Evolutionary conservation across 768 basidiomycete species (phyloP).

Genomic region (Xerocomellus amylosporus): DNA sequence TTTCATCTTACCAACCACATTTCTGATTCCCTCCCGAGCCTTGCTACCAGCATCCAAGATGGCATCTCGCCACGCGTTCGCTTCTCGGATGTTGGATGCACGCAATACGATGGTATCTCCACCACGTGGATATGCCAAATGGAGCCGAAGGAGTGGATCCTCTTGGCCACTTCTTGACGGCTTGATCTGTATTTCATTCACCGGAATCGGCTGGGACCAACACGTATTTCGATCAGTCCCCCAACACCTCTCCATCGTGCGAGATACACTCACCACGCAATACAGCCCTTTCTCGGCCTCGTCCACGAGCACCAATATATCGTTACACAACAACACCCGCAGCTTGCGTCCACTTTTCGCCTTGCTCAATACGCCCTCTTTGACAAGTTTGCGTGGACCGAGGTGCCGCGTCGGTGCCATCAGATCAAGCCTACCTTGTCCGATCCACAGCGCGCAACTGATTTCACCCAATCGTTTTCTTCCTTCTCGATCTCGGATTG

Average conservation of each 20-base stretch:
- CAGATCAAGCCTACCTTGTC: conserved; percentile 84
- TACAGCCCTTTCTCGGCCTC: conserved; percentile 67
- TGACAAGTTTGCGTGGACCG: conserved; percentile 75
- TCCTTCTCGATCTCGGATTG: conserved; percentile 81
- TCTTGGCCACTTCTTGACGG: conserved; percentile 53
- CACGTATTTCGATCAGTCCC: background rate
- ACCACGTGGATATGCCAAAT: conserved; percentile 66
- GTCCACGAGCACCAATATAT: conserved; percentile 85
- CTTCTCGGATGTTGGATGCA: conserved; percentile 56
- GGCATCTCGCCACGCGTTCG: conserved; percentile 49
- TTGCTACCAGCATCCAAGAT: conserved; percentile 29
- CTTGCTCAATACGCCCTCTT: conserved; percentile 76
- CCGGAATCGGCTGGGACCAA: conserved; percentile 59
- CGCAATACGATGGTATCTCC: conserved; percentile 66
- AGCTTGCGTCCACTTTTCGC: conserved; percentile 81
- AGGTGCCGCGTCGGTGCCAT: conserved; percentile 84
- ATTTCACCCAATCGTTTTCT: conserved; percentile 69
- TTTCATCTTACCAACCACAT: background rate
- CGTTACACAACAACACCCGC: conserved; percentile 79
- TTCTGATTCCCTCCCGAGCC: conserved; percentile 12
- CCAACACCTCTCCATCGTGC: background rate
- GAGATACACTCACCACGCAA: conserved; percentile 61
- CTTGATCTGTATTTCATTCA: conserved; percentile 63
- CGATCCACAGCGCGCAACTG: conserved; percentile 83
- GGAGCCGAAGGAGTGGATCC: conserved; percentile 61